These are phyloP conservation scores for Chalciporus chontae DNA, from an alignment of 768 basidiomycete genomes.

Conservation along the genomic window DNA sequence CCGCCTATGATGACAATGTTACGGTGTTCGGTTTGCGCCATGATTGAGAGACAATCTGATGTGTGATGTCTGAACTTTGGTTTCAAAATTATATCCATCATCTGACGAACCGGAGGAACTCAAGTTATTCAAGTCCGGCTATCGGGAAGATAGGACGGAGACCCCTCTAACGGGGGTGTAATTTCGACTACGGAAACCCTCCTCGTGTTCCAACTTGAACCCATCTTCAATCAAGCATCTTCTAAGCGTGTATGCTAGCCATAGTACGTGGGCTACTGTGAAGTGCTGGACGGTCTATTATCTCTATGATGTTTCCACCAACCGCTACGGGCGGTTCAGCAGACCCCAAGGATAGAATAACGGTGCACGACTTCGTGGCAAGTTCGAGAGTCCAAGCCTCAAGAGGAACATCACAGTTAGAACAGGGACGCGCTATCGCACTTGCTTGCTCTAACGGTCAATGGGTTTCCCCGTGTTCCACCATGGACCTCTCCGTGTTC, in stretches of 20 bases:
- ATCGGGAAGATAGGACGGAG: no score
- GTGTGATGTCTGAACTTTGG: no score
- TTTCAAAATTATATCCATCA: not conserved
- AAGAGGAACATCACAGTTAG: slow-evolving; percentile 2
- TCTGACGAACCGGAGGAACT: not conserved
- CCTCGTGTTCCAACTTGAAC: not conserved
- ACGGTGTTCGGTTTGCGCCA: slow-evolving; percentile 17
- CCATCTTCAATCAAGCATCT: no score
- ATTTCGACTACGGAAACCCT: not conserved
- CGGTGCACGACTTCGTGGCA: slow-evolving; percentile 23
- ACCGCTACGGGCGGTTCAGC: not conserved
- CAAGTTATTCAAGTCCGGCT: not conserved
- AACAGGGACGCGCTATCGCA: slow-evolving; percentile 21
- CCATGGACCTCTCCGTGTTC: slow-evolving; percentile 15
- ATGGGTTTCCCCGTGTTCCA: slow-evolving; percentile 21
- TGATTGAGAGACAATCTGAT: slow-evolving; percentile 1
- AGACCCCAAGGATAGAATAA: slow-evolving; percentile 6
- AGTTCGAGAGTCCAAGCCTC: not conserved
- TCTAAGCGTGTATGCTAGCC: not conserved
- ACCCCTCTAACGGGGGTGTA: slow-evolving; percentile 5
- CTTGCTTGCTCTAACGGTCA: slow-evolving; percentile 10
- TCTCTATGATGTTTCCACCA: not conserved
- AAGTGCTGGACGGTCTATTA: no score
- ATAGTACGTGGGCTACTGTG: no score
- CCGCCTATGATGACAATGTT: slow-evolving; percentile 78